Evolutionary conservation across 2,329 filamentous ascomycete species (phyloP).

Genomic region (Xenosphaeropsis pyriputrescens): DNA sequence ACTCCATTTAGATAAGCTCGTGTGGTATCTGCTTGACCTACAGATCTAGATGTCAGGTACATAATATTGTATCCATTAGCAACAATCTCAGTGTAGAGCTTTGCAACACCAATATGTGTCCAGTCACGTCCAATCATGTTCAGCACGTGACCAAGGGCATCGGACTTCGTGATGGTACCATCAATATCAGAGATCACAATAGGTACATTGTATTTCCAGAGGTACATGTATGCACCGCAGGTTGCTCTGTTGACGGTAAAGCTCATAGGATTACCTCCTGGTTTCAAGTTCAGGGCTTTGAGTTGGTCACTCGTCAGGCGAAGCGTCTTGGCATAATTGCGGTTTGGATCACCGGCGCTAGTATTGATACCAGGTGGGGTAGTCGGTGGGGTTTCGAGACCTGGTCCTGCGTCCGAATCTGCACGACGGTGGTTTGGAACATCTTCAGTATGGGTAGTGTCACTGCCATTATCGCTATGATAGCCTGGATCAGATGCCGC

Average conservation of each 20-base stretch:
- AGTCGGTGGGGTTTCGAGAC: constrained; percentile 48
- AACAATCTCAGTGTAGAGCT: constrained; percentile 90
- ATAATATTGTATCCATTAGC: constrained; percentile 98
- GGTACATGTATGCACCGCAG: constrained; percentile 82
- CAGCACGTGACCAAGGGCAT: constrained; percentile 83
- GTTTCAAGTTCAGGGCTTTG: constrained; percentile 67
- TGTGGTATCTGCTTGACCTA: constrained; percentile 86
- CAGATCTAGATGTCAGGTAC: constrained; percentile 87
- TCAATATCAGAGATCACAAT: constrained; percentile 98
- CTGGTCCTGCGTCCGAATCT: constrained; percentile 49
- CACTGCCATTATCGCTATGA: constrained; percentile 70
- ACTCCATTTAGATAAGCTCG: constrained; percentile 83
- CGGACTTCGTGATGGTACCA: constrained; percentile 96
- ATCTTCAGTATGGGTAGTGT: constrained; percentile 29
- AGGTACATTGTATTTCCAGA: constrained; percentile 82
- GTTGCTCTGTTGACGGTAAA: constrained; percentile 95
- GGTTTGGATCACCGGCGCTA: constrained; percentile 47
- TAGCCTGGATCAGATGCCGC: constrained; percentile 88
- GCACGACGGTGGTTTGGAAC: constrained; percentile 34
- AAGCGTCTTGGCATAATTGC: constrained; percentile 93
- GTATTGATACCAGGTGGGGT: constrained; percentile 54
- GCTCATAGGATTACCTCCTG: constrained; percentile 83
- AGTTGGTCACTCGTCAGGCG: constrained; percentile 91
- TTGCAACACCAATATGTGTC: constrained; percentile 94
- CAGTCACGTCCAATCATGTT: constrained; percentile 97